Percentiles rank a stretch among this genome's conserved stretches.
These are phyloP conservation scores for Scutellaria galericulata DNA, from an alignment of 257 asterid species.

Conservation along the genomic window DNA sequence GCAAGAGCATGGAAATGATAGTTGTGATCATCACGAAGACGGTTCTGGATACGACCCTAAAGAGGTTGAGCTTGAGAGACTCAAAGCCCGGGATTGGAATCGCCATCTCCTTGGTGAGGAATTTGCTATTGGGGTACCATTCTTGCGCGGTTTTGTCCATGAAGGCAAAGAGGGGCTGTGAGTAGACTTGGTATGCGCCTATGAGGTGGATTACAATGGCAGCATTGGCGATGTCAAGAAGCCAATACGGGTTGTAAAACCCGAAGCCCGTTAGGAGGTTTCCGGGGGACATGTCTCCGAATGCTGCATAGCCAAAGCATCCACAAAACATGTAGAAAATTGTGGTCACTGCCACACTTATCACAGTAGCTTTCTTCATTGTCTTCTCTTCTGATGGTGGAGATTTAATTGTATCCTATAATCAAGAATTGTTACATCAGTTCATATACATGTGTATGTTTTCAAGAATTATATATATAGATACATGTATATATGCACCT, in stretches of 20 bases:
- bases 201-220: constrained; percentile 57
- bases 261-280: constrained; percentile 65
- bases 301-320: constrained; percentile 58
- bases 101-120: constrained; percentile 41
- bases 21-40: constrained; percentile 44
- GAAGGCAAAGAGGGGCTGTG: constrained; percentile 55
- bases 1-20: constrained; percentile 53
- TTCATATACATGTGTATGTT: background rate
- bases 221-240: constrained; percentile 50
- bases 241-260: constrained; percentile 61
- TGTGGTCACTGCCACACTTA: constrained; percentile 52
- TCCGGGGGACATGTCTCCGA: constrained; percentile 55
- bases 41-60: constrained; percentile 52
- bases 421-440: background rate
- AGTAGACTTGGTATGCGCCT: constrained; percentile 63
- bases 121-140: constrained; percentile 39
- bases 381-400: constrained; percentile 56
- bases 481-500: constrained; percentile 44
- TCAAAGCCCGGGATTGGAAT: constrained; percentile 38
- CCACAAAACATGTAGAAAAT: constrained; percentile 57
- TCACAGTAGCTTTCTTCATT: constrained; percentile 52
- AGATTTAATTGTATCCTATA: constrained; percentile 55
- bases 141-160: constrained; percentile 34
- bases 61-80: constrained; percentile 36
- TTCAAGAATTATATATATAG: no score